Conservation (phyloP, 331 rosid genomes). For the Acacia concinna region DNA sequence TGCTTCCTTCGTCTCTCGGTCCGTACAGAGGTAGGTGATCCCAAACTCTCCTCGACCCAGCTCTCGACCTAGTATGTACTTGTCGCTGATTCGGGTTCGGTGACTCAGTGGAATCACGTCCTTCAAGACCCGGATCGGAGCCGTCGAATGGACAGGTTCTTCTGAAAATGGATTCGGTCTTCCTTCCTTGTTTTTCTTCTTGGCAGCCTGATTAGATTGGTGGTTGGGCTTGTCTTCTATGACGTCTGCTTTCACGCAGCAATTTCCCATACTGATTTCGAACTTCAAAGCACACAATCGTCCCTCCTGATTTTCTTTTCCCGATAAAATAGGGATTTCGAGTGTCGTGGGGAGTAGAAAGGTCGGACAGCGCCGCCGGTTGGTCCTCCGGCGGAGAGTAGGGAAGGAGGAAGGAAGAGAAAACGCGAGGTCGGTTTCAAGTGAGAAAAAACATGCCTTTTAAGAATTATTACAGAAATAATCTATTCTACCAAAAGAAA, state of each 20-base stretch:
- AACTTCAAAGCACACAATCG: constrained; percentile 6
- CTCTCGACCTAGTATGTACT: constrained; percentile 82
- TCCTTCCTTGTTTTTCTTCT: constrained; percentile 38
- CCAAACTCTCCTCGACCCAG: constrained; percentile 97
- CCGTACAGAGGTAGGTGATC: constrained; percentile 86
- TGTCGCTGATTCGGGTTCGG: constrained; percentile 77
- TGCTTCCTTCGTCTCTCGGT: constrained; percentile 70
- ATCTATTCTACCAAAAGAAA: not conserved
- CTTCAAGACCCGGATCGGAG: constrained; percentile 80
- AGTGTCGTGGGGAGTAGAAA: not conserved
- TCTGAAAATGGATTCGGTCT: constrained; percentile 45
- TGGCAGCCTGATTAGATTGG: constrained; percentile 10
- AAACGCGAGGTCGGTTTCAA: constrained; percentile 42
- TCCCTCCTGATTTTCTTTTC: not conserved
- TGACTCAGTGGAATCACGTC: constrained; percentile 78
- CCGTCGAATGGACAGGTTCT: constrained; percentile 47
- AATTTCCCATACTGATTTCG: constrained; percentile 66
- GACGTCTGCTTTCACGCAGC: constrained; percentile 62
- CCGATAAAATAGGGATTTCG: not conserved
- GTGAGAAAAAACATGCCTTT: constrained; percentile 21
- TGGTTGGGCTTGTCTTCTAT: constrained; percentile 36
- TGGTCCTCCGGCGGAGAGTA: constrained; percentile 22
- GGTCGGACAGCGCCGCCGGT: constrained; percentile 21
- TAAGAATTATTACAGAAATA: constrained; percentile 24
- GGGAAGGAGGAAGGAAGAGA: constrained; percentile 5